Evolutionary conservation across 805 yeast genomes (phyloP).

Genomic region (Priceomyces haplophilus): DNA sequence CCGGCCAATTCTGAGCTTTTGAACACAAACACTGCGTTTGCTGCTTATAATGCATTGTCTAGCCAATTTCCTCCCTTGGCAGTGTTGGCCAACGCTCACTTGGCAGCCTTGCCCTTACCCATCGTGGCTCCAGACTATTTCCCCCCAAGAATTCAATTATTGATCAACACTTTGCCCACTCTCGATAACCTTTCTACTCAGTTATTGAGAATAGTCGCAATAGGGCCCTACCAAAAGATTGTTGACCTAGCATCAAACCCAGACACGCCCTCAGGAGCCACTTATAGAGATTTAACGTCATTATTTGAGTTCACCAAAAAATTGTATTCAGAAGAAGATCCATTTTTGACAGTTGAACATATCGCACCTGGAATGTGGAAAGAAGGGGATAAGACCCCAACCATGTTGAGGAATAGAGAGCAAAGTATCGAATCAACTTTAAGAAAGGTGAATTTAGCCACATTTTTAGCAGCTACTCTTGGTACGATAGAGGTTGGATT

Average conservation of each 20-base stretch:
- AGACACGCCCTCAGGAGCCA: conserved; percentile 63
- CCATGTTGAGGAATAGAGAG: conserved; percentile 56
- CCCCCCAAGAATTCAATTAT: conserved; percentile 60
- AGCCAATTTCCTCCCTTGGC: conserved; percentile 37
- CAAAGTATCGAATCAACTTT: conserved; percentile 62
- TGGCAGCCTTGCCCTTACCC: conserved; percentile 59
- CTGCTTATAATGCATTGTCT: conserved; percentile 41
- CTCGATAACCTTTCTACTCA: conserved; percentile 83
- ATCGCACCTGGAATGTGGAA: conserved; percentile 72
- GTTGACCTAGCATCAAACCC: conserved; percentile 64
- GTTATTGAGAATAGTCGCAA: conserved; percentile 65
- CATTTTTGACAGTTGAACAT: conserved; percentile 67
- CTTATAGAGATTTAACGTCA: conserved; percentile 65
- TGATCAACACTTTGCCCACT: conserved; percentile 67
- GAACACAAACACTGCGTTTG: conserved; percentile 38
- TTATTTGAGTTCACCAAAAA: conserved; percentile 74
- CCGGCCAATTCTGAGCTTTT: conserved; percentile 43
- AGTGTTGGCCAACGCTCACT: conserved; percentile 42
- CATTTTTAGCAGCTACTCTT: conserved; percentile 81
- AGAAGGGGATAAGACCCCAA: conserved; percentile 56
- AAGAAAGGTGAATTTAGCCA: conserved; percentile 82
- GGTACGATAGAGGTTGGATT: conserved; percentile 87
- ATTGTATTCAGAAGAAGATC: conserved; percentile 66
- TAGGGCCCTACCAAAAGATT: conserved; percentile 73
- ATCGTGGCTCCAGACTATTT: conserved; percentile 54